A percentile compares a stretch with the other conserved stretches of the same genome.
These are phyloP conservation scores for Silene noctiflora DNA, from an alignment of 179 eudicot species.

Conservation along the genomic window DNA sequence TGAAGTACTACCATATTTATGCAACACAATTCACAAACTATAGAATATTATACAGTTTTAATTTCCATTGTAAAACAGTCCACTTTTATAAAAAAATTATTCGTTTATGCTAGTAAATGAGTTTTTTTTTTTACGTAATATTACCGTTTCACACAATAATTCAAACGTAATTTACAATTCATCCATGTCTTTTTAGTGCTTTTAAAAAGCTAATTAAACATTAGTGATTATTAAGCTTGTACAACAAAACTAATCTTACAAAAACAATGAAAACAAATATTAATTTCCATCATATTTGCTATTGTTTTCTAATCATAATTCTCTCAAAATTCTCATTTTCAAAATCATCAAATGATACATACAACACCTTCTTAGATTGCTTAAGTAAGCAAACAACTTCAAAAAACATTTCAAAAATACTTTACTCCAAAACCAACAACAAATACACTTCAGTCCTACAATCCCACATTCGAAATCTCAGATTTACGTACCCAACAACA, in stretches of 20 bases:
- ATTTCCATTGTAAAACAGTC: too few relatives aligned
- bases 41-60: too few relatives aligned
- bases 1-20: background rate
- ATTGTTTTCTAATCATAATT: background rate
- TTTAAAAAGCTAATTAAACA: slow-evolving; percentile 1
- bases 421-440: slow-evolving; percentile 15
- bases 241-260: background rate
- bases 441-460: slow-evolving; percentile 15
- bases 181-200: background rate
- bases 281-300: background rate
- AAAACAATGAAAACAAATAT: background rate
- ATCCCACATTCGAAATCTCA: slow-evolving; percentile 8
- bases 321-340: background rate
- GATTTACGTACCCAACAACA: slow-evolving; percentile 5
- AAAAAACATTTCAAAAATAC: slow-evolving; percentile 4
- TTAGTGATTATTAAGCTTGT: background rate
- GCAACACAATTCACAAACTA: too few relatives aligned
- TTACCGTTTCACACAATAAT: too few relatives aligned
- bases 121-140: too few relatives aligned
- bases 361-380: slow-evolving; percentile 16
- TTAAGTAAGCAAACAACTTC: slow-evolving; percentile 2
- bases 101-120: too few relatives aligned
- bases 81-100: too few relatives aligned
- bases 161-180: too few relatives aligned
- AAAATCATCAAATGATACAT: slow-evolving; percentile 2